Percentiles rank a stretch among this genome's conserved stretches.
These are phyloP conservation scores for Ceratocystiopsis sp. DNA, from an alignment of 2,329 filamentous ascomycete species.

Conservation along the genomic window DNA sequence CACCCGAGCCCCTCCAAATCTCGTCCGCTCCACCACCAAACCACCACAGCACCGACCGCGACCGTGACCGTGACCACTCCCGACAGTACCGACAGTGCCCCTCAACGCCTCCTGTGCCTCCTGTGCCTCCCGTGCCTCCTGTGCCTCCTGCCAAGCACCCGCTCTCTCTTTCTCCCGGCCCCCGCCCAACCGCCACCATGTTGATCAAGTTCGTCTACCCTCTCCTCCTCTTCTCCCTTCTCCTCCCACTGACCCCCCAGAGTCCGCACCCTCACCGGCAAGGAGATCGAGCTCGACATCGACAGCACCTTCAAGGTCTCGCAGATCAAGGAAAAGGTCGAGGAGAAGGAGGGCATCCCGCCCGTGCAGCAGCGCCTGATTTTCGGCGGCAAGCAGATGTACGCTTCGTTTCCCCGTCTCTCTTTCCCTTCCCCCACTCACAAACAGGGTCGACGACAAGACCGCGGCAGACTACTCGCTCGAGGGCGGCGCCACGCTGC, in stretches of 20 bases:
- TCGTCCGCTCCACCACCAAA: too few relatives aligned
- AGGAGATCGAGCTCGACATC: conserved; percentile 97
- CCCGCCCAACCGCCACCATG: too few relatives aligned
- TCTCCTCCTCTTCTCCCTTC: background rate
- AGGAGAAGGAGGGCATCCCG: conserved; percentile 97
- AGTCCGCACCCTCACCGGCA: conserved; percentile 93
- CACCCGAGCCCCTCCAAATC: too few relatives aligned
- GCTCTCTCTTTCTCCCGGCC: background rate
- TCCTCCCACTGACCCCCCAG: conserved; percentile 26
- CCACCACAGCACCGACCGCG: too few relatives aligned
- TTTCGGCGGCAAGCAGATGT: conserved; percentile 98
- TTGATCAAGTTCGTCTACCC: background rate
- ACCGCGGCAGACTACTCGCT: conserved; percentile 81
- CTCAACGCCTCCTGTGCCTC: too few relatives aligned
- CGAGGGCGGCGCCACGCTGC: conserved; percentile 80
- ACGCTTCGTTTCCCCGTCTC: conserved; percentile 14
- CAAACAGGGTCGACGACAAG: conserved; percentile 67
- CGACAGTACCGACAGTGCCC: too few relatives aligned
- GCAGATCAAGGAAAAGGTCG: conserved; percentile 96
- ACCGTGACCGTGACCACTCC: too few relatives aligned
- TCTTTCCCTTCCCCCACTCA: conserved; percentile 20
- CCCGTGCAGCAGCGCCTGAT: conserved; percentile 94
- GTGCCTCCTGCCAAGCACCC: background rate
- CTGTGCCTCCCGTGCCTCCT: background rate
- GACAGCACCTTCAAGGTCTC: conserved; percentile 88